These are phyloP conservation scores for Backusella macrospora DNA, from an alignment of 192 early-diverging fungal genomes.

Conservation along the genomic window DNA sequence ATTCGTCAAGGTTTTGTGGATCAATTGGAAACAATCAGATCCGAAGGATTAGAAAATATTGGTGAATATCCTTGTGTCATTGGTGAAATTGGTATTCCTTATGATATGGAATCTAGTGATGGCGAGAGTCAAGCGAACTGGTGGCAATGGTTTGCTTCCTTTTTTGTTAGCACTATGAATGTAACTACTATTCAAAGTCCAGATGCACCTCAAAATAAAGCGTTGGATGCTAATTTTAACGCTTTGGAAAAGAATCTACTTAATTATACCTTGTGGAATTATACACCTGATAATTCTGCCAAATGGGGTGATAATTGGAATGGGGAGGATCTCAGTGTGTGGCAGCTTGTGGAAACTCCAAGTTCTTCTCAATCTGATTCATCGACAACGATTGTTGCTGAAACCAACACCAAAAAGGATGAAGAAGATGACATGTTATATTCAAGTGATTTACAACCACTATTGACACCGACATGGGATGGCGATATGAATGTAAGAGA, in stretches of 20 bases:
- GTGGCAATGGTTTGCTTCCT: slow-evolving; percentile 6
- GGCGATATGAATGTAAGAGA: slow-evolving; percentile 25
- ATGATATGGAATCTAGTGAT: slow-evolving; percentile 51
- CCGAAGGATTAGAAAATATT: slow-evolving; percentile 48
- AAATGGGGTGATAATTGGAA: slow-evolving; percentile 60
- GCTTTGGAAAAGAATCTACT: slow-evolving; percentile 49
- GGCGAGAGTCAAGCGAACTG: slow-evolving; percentile 22
- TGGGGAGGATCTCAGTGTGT: slow-evolving; percentile 57
- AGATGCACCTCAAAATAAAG: slow-evolving; percentile 49
- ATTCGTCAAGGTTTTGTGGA: slow-evolving; percentile 55
- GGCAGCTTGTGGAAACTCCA: slow-evolving; percentile 11
- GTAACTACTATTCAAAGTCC: slow-evolving; percentile 23
- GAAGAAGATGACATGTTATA: background rate
- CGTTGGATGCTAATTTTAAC: slow-evolving; percentile 57
- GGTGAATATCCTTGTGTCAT: slow-evolving; percentile 52
- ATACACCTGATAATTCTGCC: slow-evolving; percentile 52
- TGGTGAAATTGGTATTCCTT: slow-evolving; percentile 59
- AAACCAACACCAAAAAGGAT: slow-evolving; percentile 5
- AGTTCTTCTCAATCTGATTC: background rate
- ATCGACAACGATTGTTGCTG: background rate
- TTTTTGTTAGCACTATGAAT: slow-evolving; percentile 17
- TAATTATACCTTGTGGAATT: slow-evolving; percentile 59
- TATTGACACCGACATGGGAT: background rate
- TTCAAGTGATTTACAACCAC: background rate
- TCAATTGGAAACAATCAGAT: slow-evolving; percentile 47